Evolutionary conservation across 2,329 filamentous ascomycete genomes (phyloP).

Genomic region (Alternaria longipes): DNA sequence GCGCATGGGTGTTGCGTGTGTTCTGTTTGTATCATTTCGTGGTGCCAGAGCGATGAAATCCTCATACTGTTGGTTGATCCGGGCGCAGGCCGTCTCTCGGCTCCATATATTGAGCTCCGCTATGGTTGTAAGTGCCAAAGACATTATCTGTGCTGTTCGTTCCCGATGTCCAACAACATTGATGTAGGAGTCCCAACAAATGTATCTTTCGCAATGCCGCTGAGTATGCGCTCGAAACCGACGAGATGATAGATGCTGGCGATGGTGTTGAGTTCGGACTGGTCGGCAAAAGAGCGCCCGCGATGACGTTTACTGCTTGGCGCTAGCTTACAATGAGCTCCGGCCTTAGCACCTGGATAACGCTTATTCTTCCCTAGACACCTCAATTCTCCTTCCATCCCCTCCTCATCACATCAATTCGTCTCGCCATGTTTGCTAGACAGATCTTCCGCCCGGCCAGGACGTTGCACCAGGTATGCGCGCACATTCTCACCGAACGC

Average conservation of each 20-base stretch:
- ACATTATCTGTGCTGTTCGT: not conserved
- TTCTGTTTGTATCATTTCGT: not conserved
- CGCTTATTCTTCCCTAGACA: slow-evolving; percentile 9
- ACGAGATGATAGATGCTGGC: not conserved
- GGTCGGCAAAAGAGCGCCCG: slow-evolving; percentile 11
- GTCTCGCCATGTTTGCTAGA: slow-evolving; percentile 55
- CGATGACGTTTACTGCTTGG: slow-evolving; percentile 44
- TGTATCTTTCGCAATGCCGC: not conserved
- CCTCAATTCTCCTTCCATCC: slow-evolving; percentile 18
- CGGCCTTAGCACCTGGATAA: slow-evolving; percentile 24
- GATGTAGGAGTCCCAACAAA: not conserved
- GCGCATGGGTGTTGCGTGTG: not conserved
- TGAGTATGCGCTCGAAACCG: not conserved
- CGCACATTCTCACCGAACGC: slow-evolving; percentile 16
- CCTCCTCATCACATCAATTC: slow-evolving; percentile 31
- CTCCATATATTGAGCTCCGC: not conserved
- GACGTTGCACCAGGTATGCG: slow-evolving; percentile 52
- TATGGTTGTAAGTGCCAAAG: not conserved
- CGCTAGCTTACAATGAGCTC: slow-evolving; percentile 24
- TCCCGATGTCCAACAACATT: not conserved
- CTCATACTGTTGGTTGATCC: not conserved
- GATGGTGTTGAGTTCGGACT: slow-evolving; percentile 10
- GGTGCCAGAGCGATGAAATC: not conserved
- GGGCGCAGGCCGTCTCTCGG: not conserved
- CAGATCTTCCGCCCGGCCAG: slow-evolving; percentile 55